Base-by-base conservation (phyloP, 257 asterid species). In the Plantago elongata region DNA sequence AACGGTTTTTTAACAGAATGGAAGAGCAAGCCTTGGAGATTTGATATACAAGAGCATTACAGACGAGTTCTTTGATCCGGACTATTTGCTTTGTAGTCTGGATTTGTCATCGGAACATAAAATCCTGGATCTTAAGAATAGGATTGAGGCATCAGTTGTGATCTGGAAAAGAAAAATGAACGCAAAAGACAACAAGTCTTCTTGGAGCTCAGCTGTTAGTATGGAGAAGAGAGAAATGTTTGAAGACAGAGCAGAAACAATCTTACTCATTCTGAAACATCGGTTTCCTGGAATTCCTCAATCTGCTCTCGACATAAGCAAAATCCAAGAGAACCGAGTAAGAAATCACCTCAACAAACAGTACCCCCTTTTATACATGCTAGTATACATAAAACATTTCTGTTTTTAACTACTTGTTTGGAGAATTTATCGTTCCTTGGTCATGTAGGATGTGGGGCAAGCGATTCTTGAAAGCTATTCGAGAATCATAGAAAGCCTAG, bases 391-490 rank as follows among this genome's bases (percentile, higher is more conserved):
- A 22, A 22, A 22, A 22, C 27, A 22, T 45, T 17, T 60, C 7
- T 60, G 16, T 9, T 11, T 12, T 17, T n/a, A 57, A 5, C 11
- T 27, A 7, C 29, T 11, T 14, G 49, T 1, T 44, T 27, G 13
- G 13, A 34, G 37, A 15, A 27, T 37, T 37, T 57, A 3, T 12
- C n/a, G 1, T 56, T 71, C 51, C 38, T 69, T 67, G 62, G 54
- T 70, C 37, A 51, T 57, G 14, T 72, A 91, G 98, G 98, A 91
- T 64, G 90, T 91, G 61, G 98, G 98, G 52, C 98, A 84, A 0
- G 95, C 96, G 9, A 67, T 91, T 50, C 74, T 88, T 18, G 98
- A 91, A 68, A 91, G 98, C 84, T 91, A 91, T 69, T 91, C 98
- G 38, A 81, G 98, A 78, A 82, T 86, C 47, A 74, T 91, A 43